These are phyloP conservation scores for Podospora australis DNA, from an alignment of 495 filamentous ascomycete genomes.

Conservation along the genomic window DNA sequence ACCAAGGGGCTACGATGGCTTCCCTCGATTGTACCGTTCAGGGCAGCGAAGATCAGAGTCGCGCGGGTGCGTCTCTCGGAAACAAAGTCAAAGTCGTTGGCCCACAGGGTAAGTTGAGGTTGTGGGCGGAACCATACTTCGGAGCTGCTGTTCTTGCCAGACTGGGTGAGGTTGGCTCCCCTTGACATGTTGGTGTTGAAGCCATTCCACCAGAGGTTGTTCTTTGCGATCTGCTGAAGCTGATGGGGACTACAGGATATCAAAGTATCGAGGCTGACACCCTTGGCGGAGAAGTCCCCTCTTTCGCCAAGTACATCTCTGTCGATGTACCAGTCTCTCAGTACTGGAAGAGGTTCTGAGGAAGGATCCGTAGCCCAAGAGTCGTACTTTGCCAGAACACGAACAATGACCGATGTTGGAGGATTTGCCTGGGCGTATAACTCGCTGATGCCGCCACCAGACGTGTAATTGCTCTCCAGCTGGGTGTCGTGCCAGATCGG, in stretches of 20 bases:
- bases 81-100: slow-evolving; percentile 20
- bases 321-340: slow-evolving; percentile 27
- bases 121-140: slow-evolving; percentile 20
- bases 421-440: slow-evolving; percentile 23
- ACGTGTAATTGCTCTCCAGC: slow-evolving; percentile 18
- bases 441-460: slow-evolving; percentile 19
- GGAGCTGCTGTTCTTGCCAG: slow-evolving; percentile 11
- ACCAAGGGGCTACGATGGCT: slow-evolving; percentile 8
- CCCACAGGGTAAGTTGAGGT: slow-evolving; percentile 21
- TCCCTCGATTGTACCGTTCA: slow-evolving; percentile 27
- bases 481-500: slow-evolving; percentile 3
- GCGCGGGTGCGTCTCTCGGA: slow-evolving; percentile 13
- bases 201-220: slow-evolving; percentile 17
- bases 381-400: slow-evolving; percentile 19
- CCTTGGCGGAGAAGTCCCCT: slow-evolving; percentile 19
- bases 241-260: slow-evolving; percentile 17
- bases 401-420: slow-evolving; percentile 20
- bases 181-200: slow-evolving; percentile 27
- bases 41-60: slow-evolving; percentile 25
- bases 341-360: slow-evolving; percentile 22
- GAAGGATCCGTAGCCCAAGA: slow-evolving; percentile 20
- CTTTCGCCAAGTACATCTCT: slow-evolving; percentile 11
- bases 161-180: slow-evolving; percentile 6
- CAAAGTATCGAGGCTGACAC: slow-evolving; percentile 17
- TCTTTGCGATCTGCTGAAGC: slow-evolving; percentile 13